Conservation (phyloP, 208 protist genomes). For the Crithidia thermophila region DNA sequence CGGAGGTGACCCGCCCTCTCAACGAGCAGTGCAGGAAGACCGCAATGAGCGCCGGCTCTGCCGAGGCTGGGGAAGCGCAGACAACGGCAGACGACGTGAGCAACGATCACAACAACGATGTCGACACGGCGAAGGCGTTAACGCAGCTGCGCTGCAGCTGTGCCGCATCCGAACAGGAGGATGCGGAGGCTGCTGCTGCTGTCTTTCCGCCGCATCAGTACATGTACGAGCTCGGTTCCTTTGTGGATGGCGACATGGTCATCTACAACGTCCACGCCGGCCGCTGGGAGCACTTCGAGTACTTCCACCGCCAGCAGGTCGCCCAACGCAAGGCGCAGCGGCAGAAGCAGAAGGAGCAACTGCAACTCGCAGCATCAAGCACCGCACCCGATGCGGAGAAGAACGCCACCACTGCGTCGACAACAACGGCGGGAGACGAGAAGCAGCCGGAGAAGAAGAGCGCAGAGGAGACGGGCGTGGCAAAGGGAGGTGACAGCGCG, state of each 20-base stretch:
- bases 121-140: background rate
- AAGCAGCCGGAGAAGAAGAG: background rate
- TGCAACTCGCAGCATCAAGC: too few relatives aligned
- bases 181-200: background rate
- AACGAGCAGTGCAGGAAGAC: too few relatives aligned
- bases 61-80: constrained; percentile 5
- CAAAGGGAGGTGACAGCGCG: background rate
- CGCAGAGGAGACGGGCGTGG: background rate
- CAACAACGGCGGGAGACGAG: background rate
- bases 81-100: background rate
- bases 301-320: constrained; percentile 34
- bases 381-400: too few relatives aligned
- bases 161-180: background rate
- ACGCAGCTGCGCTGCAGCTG: background rate
- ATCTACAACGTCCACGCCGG: constrained; percentile 43
- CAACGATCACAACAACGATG: background rate
- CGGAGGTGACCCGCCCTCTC: too few relatives aligned
- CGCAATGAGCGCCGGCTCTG: background rate
- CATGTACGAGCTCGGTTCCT: constrained; percentile 38
- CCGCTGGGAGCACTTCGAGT: constrained; percentile 47
- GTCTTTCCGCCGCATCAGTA: constrained; percentile 35
- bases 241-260: constrained; percentile 62
- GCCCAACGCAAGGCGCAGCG: constrained; percentile 20
- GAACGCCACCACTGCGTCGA: too few relatives aligned
- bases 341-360: constrained; percentile 4